These are phyloP conservation scores for Metarhizium sp. DNA, from an alignment of 2,329 filamentous ascomycete species.

Conservation along the genomic window DNA sequence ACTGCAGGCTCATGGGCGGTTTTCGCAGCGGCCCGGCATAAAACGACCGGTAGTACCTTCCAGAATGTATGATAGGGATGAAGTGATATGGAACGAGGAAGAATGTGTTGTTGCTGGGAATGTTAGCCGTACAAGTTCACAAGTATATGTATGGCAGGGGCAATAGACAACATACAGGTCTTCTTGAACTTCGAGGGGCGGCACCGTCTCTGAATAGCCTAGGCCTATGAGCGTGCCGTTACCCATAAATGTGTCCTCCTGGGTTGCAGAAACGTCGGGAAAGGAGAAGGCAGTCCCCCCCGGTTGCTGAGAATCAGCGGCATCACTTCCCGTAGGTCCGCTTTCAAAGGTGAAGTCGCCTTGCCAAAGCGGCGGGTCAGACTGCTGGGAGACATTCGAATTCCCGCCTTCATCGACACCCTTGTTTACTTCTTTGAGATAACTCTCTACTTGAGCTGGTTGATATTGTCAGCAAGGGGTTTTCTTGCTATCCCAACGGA, in stretches of 20 bases:
- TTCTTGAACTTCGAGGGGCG: constrained; percentile 69
- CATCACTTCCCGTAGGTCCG: constrained; percentile 9
- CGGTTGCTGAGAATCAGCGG: constrained; percentile 5
- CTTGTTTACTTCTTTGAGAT: constrained; percentile 57
- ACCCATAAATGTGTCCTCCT: constrained; percentile 7
- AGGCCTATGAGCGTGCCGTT: constrained; percentile 55
- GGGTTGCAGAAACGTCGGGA: constrained; percentile 9
- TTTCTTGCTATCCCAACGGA: neutral
- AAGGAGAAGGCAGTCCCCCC: constrained; percentile 7
- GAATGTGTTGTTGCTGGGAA: constrained; percentile 56
- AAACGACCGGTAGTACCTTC: constrained; percentile 65
- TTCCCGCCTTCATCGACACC: constrained; percentile 8
- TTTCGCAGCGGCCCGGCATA: constrained; percentile 63
- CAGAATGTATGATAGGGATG: constrained; percentile 68
- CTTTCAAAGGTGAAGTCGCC: constrained; percentile 8
- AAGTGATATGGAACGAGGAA: constrained; percentile 67
- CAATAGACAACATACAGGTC: constrained; percentile 54
- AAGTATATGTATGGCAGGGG: neutral
- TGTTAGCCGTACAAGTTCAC: neutral
- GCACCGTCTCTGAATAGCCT: constrained; percentile 73
- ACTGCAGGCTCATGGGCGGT: constrained; percentile 74
- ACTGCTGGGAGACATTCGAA: neutral
- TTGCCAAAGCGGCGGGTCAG: constrained; percentile 2
- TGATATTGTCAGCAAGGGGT: neutral
- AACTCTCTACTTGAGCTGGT: constrained; percentile 70